phyloP scores from a whole-genome alignment of 352 stramenopile species.

The Thraustochytrium striatum region DNA sequence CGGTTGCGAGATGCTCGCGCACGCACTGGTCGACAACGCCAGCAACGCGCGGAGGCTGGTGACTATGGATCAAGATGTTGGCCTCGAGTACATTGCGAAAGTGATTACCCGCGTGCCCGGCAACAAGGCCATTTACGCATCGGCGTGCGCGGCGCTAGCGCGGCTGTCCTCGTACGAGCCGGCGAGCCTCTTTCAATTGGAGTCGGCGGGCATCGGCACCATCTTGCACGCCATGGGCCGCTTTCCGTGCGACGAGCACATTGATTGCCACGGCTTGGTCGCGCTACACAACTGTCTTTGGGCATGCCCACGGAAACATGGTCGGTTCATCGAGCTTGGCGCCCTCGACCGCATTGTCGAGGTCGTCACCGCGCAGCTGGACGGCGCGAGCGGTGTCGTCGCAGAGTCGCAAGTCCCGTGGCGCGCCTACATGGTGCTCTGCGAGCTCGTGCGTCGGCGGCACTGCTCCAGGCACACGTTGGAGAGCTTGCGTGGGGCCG shows the following conservation, averaged over 20 bases:
- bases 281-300: not conserved
- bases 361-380: not conserved
- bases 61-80: not conserved
- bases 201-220: not conserved
- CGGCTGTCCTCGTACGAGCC: not conserved
- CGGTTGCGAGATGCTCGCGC: not conserved
- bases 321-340: no score
- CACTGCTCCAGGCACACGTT: not conserved
- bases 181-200: not conserved
- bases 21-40: not conserved
- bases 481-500: not conserved
- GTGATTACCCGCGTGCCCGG: not conserved
- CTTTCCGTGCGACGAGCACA: constrained; percentile 6
- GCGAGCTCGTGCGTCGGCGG: not conserved
- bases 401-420: not conserved
- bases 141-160: not conserved
- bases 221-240: constrained; percentile 4
- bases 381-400: not conserved
- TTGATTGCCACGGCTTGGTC: not conserved
- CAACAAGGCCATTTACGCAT: not conserved
- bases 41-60: not conserved
- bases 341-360: not conserved
- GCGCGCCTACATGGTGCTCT: constrained; percentile 2
- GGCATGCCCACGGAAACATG: no score
- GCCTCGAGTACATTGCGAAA: not conserved